phyloP scores from a whole-genome alignment of 768 basidiomycete species.

The Suillus variegatus region DNA sequence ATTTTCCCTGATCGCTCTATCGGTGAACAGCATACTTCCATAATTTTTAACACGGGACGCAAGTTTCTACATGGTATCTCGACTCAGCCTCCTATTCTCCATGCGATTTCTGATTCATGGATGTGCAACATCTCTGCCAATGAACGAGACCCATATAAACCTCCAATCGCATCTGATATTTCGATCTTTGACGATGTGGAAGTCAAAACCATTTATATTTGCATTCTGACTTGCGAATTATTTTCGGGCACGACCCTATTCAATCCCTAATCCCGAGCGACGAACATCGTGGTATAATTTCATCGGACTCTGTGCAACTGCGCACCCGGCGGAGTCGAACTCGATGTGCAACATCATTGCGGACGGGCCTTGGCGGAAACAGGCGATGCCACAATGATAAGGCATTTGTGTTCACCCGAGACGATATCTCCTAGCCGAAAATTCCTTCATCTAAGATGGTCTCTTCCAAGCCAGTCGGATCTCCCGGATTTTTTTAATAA shows the following conservation, averaged over 20 bases:
- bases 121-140: background rate
- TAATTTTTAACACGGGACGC: background rate
- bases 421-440: background rate
- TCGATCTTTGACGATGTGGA: background rate
- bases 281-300: background rate
- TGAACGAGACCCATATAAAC: background rate
- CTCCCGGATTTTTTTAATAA: background rate
- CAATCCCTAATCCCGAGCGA: background rate
- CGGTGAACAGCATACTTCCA: background rate
- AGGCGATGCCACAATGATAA: background rate
- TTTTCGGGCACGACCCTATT: background rate
- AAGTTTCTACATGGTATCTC: background rate
- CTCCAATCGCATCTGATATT: background rate
- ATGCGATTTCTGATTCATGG: background rate
- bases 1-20: background rate
- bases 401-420: background rate
- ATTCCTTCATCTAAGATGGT: background rate
- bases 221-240: background rate
- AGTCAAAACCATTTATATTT: background rate
- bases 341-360: background rate
- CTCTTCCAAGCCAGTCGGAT: background rate
- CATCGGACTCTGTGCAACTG: background rate
- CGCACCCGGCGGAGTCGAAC: no score
- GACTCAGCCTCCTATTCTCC: background rate
- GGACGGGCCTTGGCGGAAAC: background rate